Conservation (phyloP, 768 basidiomycete genomes). For the Tricholoma furcatifolium region DNA sequence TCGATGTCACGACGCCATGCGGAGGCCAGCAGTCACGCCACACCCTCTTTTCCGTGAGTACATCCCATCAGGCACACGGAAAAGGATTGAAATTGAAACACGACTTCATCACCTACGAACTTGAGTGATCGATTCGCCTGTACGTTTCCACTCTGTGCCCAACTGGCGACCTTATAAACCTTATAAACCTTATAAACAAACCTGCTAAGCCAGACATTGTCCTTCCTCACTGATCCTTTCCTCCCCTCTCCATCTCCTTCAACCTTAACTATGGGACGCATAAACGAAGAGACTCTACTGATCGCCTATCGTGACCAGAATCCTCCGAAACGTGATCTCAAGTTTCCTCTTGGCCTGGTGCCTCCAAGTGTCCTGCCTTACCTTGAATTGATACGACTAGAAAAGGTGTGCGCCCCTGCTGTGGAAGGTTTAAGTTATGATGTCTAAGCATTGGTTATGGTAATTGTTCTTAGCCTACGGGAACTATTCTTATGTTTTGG, state of each 20-base stretch:
- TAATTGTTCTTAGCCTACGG: conserved; percentile 42
- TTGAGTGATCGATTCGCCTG: background rate
- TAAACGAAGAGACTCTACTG: conserved; percentile 24
- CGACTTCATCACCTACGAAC: conserved; percentile 1
- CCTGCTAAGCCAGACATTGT: background rate
- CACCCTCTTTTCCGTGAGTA: conserved; percentile 1
- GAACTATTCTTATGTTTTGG: conserved; percentile 53
- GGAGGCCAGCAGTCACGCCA: conserved; percentile 7
- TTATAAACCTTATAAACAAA: conserved; percentile 23
- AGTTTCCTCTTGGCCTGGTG: conserved; percentile 6
- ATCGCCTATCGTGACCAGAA: conserved; percentile 17
- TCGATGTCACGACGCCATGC: conserved; percentile 2
- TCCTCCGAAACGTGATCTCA: conserved; percentile 13
- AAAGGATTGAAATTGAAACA: conserved; percentile 4
- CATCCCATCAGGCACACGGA: conserved; percentile 10
- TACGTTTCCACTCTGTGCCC: background rate
- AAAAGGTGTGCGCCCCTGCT: conserved; percentile 35
- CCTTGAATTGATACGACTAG: conserved; percentile 42
- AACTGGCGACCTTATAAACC: background rate
- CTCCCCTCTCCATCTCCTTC: background rate
- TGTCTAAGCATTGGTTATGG: background rate
- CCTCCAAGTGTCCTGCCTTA: background rate
- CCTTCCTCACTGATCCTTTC: background rate
- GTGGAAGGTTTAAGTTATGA: background rate
- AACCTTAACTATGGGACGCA: conserved; percentile 19